Conservation (phyloP, 352 stramenopile species). For the Globisporangium perplexum region DNA sequence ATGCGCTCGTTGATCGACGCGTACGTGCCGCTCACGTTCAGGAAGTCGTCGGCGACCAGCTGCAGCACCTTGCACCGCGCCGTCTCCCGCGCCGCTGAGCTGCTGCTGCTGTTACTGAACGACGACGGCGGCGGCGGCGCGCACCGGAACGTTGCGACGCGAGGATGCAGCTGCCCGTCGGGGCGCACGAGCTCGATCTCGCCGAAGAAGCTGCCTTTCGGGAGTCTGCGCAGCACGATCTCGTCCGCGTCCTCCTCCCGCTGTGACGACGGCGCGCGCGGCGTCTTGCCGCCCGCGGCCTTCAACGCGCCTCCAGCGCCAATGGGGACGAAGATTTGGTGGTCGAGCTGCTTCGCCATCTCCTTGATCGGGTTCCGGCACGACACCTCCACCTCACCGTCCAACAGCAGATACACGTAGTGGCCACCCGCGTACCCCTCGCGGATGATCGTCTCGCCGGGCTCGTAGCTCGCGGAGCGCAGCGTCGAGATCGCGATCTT, state of each 20-base stretch:
- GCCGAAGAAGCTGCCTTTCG: constrained; percentile 74
- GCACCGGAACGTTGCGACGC: constrained; percentile 69
- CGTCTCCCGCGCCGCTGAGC: not conserved
- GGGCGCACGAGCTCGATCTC: constrained; percentile 73
- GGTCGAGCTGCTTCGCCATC: constrained; percentile 4
- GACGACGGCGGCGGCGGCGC: not conserved
- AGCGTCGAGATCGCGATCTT: constrained; percentile 81
- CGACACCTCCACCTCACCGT: constrained; percentile 73
- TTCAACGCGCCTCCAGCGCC: not conserved
- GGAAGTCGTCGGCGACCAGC: constrained; percentile 71
- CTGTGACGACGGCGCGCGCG: not conserved
- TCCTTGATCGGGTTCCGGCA: constrained; percentile 72
- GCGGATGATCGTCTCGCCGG: constrained; percentile 68
- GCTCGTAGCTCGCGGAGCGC: constrained; percentile 54
- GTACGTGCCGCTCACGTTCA: constrained; percentile 75
- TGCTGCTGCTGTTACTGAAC: not conserved
- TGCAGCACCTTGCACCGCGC: constrained; percentile 71
- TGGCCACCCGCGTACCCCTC: constrained; percentile 62
- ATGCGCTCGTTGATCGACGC: constrained; percentile 64
- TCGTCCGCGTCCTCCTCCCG: constrained; percentile 17
- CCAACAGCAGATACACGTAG: constrained; percentile 72
- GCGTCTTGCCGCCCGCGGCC: not conserved
- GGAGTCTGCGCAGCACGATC: constrained; percentile 53
- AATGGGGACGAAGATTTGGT: constrained; percentile 9
- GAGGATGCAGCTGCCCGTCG: constrained; percentile 57